phyloP scores from a whole-genome alignment of 116 monocot genomes.

The Trichopus zeylanicus region DNA sequence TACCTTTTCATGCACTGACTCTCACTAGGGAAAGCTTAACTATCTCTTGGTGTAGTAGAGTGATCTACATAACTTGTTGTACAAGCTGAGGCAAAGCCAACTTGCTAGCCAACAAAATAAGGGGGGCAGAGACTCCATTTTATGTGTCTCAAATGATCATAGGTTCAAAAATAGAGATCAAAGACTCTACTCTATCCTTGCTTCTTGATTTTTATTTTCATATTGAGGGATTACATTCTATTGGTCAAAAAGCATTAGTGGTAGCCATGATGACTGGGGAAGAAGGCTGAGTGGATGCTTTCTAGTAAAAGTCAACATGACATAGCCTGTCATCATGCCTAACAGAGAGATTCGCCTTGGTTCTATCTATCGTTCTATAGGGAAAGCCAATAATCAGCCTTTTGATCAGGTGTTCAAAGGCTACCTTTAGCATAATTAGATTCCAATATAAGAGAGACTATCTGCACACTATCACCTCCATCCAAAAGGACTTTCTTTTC shows the following conservation, averaged over 20 bases:
- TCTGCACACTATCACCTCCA: not conserved
- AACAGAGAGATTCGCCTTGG: conserved; percentile 5
- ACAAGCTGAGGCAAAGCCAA: conserved; percentile 1
- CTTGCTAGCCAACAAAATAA: not conserved
- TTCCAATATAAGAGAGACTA: not conserved
- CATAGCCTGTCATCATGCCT: conserved; percentile 6
- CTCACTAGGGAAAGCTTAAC: not conserved
- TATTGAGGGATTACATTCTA: not conserved
- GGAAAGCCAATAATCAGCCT: not conserved
- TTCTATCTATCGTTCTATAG: conserved; percentile 4
- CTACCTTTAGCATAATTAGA: conserved; percentile 2
- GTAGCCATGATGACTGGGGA: not conserved
- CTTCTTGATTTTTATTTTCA: conserved; percentile 1
- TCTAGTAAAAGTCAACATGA: conserved; percentile 3
- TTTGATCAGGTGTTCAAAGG: conserved; percentile 3
- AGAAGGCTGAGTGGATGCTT: not conserved
- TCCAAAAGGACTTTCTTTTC: conserved; percentile 3
- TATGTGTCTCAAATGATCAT: not conserved
- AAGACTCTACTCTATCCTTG: not conserved
- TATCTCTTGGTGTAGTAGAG: not conserved
- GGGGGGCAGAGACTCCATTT: not conserved
- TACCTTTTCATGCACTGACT: not conserved
- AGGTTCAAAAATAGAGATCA: not conserved
- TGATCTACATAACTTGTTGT: not conserved
- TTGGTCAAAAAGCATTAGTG: not conserved